Conservation (phyloP, 768 basidiomycete genomes). For the Pholiota molesta region DNA sequence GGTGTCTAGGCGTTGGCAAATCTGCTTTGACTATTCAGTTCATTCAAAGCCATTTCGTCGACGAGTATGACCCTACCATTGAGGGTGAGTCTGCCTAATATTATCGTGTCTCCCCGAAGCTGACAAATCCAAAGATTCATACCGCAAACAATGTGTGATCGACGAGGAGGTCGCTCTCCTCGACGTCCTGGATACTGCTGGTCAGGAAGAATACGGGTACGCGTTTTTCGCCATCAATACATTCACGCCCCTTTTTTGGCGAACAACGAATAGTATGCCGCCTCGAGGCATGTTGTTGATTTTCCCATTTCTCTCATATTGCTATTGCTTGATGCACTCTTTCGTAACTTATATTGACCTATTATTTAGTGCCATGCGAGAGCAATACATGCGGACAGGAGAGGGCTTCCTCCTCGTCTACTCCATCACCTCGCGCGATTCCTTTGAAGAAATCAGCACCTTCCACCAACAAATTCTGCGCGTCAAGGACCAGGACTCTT, state of each 20-base stretch:
- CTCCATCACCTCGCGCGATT: slow-evolving; percentile 96
- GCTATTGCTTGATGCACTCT: not conserved
- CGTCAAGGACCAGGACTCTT: slow-evolving; percentile 94
- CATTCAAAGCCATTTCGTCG: slow-evolving; percentile 93
- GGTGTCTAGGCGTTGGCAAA: slow-evolving; percentile 53
- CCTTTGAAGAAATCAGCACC: slow-evolving; percentile 95
- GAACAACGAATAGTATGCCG: slow-evolving; percentile 14
- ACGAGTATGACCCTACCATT: slow-evolving; percentile 95
- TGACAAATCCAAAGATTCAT: slow-evolving; percentile 69
- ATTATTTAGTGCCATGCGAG: slow-evolving; percentile 85
- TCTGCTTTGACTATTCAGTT: slow-evolving; percentile 97
- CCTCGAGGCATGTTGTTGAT: slow-evolving; percentile 22
- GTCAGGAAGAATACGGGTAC: slow-evolving; percentile 97
- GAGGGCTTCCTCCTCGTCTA: slow-evolving; percentile 98
- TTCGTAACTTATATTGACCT: not conserved
- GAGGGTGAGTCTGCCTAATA: slow-evolving; percentile 57
- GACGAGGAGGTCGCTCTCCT: slow-evolving; percentile 98
- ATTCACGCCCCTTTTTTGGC: slow-evolving; percentile 13
- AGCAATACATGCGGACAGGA: slow-evolving; percentile 98
- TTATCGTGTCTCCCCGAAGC: not conserved
- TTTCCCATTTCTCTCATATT: not conserved
- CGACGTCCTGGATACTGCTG: slow-evolving; percentile 96
- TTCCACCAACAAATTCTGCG: slow-evolving; percentile 97
- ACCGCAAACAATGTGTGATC: slow-evolving; percentile 95
- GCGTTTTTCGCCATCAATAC: slow-evolving; percentile 32